Base-by-base conservation (phyloP, 116 monocot species). In the Posidonia oceanica region DNA sequence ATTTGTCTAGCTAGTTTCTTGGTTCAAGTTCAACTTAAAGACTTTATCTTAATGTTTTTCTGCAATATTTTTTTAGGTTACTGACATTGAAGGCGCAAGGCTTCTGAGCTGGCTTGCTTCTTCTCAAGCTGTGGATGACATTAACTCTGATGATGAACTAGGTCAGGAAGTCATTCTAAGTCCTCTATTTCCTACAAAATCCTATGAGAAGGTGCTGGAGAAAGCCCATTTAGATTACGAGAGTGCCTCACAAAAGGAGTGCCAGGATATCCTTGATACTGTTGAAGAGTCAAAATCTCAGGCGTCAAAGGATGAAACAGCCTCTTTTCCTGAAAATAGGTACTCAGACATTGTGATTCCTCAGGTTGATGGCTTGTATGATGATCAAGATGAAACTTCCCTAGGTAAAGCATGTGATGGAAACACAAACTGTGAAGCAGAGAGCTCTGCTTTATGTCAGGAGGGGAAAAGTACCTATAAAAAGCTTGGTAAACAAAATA, bases 191-290 rank as follows among this genome's bases (percentile, higher is more conserved):
- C 70, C 80, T 22, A 63, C 62, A 74, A 82, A 82, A 74, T 72
- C 80, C 37, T 82, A 77, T 67, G 64, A 75, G 18, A 65, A 73
- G 66, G 83, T 80, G 7, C 61, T 92, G 62, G 87, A 92, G 80
- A 82, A 83, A 22, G 97, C 89, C 70, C 78, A 89, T 75, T 16
- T 72, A 70, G 87, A 97, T 78, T 89, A 86, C 84, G 92, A 92
- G 69, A 80, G n/a, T 80, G 84, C 84, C 63, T 97, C 97, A 55
- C 89, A 92, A 71, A 67, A 82, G 68, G 97, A 97, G 83, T 92
- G 97, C 63, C 85, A 89, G 61, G 97, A 97, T 69, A 97, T 97
- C 75, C 84, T 97, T 62, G 97, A 97, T 82, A 82, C 97, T 48
- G 63, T 85, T 75, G 83, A 82, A 52, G 75, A 61, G 61, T 56